A percentile compares a stretch with the other conserved stretches of the same genome.
phyloP scores from a whole-genome alignment of 2,329 filamentous ascomycete genomes.

The Nectriaceae sp. region DNA sequence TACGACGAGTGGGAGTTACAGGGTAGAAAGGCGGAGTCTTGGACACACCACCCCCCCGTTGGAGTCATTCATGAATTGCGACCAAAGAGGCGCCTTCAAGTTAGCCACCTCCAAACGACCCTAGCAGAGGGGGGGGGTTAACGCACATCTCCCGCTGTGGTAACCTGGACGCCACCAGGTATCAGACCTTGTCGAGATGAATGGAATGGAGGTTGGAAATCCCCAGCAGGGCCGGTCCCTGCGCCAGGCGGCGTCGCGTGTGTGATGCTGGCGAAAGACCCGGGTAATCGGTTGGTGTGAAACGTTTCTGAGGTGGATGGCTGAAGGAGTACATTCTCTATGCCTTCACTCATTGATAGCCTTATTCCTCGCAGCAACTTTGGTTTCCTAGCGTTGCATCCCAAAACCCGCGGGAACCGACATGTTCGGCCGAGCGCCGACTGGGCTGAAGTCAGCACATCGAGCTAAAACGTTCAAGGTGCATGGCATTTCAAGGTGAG shows the following conservation, averaged over 20 bases:
- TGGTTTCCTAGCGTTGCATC: no score
- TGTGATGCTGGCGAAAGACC: constrained; percentile 4
- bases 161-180: background rate
- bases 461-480: no score
- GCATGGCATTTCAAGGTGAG: no score
- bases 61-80: no score
- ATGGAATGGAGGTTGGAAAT: background rate
- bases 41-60: background rate
- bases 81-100: background rate
- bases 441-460: no score
- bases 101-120: background rate
- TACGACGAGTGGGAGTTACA: constrained; percentile 16
- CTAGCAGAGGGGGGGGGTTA: background rate
- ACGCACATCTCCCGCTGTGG: background rate
- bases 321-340: no score
- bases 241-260: background rate
- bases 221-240: background rate
- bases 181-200: background rate
- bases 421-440: no score
- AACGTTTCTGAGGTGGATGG: background rate
- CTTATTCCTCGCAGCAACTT: no score
- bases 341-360: no score
- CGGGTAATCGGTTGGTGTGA: constrained; percentile 16
- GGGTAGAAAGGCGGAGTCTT: constrained; percentile 1
- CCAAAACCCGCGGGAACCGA: no score